Conservation (phyloP, 805 yeast genomes). For the Spathaspora girioi region DNA sequence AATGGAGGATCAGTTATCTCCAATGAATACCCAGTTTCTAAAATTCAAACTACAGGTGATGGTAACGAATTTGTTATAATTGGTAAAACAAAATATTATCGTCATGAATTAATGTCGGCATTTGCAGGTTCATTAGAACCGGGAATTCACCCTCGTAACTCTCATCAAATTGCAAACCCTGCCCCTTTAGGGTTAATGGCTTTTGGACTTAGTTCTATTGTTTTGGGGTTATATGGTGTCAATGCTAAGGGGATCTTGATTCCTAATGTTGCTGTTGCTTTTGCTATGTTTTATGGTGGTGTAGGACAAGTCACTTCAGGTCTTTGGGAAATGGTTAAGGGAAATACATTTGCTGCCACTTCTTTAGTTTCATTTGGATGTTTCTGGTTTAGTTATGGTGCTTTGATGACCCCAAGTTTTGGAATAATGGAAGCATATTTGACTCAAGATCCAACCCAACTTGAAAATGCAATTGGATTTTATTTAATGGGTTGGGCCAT, state of each 20-base stretch:
- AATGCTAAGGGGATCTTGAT: conserved; percentile 44
- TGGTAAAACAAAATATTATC: conserved; percentile 41
- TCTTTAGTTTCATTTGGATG: conserved; percentile 53
- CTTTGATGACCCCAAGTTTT: conserved; percentile 51
- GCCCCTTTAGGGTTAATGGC: conserved; percentile 54
- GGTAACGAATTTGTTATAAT: conserved; percentile 41
- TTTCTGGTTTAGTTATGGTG: conserved; percentile 51
- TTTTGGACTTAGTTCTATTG: conserved; percentile 44
- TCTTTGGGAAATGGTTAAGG: conserved; percentile 45
- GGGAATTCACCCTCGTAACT: conserved; percentile 43
- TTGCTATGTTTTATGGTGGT: conserved; percentile 49
- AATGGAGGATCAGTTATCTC: conserved; percentile 1
- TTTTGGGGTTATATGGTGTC: conserved; percentile 43
- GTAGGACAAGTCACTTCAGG: conserved; percentile 49
- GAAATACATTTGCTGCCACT: conserved; percentile 55
- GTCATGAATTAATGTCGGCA: conserved; percentile 57
- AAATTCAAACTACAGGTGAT: conserved; percentile 25
- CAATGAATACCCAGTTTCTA: conserved; percentile 9
- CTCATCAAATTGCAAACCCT: conserved; percentile 48
- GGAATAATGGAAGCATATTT: conserved; percentile 47
- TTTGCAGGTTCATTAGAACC: conserved; percentile 57
- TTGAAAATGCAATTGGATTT: conserved; percentile 52
- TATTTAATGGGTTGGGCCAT: conserved; percentile 62
- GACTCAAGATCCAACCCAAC: conserved; percentile 35
- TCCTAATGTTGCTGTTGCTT: conserved; percentile 43